Conservation (phyloP, 108 stramenopile genomes). For the Cyclotella sp. region DNA sequence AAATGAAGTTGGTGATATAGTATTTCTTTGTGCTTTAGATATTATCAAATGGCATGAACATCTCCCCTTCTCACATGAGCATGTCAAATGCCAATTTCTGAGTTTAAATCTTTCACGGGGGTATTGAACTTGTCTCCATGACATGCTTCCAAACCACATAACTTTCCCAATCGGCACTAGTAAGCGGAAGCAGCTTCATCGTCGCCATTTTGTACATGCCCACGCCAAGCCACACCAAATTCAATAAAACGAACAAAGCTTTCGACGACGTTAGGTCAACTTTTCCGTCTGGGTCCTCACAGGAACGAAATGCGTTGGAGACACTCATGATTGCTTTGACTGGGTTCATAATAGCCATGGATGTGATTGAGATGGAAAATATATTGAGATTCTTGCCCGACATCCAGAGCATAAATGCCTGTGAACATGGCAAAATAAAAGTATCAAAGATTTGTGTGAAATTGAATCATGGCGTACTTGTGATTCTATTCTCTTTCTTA, state of each 20-base stretch:
- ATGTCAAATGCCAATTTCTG: slow-evolving; percentile 3
- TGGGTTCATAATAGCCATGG: slow-evolving; percentile 89
- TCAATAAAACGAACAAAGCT: slow-evolving; percentile 78
- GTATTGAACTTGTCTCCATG: slow-evolving; percentile 90
- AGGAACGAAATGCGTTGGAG: slow-evolving; percentile 63
- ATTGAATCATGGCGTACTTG: too few relatives aligned
- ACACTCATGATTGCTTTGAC: slow-evolving; percentile 74
- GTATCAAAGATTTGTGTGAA: too few relatives aligned
- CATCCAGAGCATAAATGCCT: slow-evolving; percentile 96
- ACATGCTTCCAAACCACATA: slow-evolving; percentile 91
- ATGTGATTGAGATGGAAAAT: slow-evolving; percentile 88
- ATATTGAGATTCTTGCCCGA: slow-evolving; percentile 91
- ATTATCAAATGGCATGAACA: neutral
- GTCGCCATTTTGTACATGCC: slow-evolving; percentile 94
- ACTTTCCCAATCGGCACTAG: slow-evolving; percentile 93
- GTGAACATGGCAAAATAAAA: too few relatives aligned
- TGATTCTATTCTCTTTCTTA: too few relatives aligned
- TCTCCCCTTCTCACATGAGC: too few relatives aligned
- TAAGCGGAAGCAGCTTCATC: slow-evolving; percentile 94
- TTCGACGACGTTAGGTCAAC: slow-evolving; percentile 80
- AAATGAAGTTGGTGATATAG: neutral
- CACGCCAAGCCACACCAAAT: slow-evolving; percentile 88
- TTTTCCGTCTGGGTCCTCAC: slow-evolving; percentile 67
- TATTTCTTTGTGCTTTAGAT: neutral
- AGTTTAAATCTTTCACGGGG: slow-evolving; percentile 48